Conservation (phyloP, 1,139 yeast genomes). For the Tardiomyces digboiensis region DNA sequence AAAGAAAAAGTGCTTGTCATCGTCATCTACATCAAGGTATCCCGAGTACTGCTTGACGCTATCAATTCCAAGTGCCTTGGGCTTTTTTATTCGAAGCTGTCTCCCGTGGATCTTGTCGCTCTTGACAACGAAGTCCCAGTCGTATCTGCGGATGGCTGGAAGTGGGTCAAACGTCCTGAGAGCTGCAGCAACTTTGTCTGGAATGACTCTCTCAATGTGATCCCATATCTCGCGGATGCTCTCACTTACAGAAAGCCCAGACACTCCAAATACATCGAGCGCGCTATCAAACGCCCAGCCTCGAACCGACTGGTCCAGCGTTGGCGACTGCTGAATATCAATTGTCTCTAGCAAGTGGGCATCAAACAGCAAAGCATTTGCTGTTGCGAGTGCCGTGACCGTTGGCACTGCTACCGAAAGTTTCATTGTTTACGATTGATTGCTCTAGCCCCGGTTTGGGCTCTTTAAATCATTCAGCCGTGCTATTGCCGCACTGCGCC, state of each 20-base stretch:
- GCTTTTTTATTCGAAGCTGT: conserved; percentile 22
- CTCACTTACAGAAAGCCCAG: background rate
- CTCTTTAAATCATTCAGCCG: background rate
- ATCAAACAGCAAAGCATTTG: background rate
- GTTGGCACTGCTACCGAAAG: background rate
- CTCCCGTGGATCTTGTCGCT: conserved; percentile 5
- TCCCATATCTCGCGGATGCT: background rate
- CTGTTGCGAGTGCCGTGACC: background rate
- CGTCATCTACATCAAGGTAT: conserved; percentile 61
- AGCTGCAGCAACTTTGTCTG: background rate
- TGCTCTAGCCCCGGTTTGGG: background rate
- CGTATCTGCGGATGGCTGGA: conserved; percentile 6
- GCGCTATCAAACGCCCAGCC: background rate
- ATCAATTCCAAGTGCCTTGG: conserved; percentile 53
- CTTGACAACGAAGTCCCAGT: conserved; percentile 8
- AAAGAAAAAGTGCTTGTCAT: conserved; percentile 79
- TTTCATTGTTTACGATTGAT: background rate
- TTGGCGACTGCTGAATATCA: background rate
- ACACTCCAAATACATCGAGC: background rate
- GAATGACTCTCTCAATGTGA: background rate
- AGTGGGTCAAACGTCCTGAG: background rate
- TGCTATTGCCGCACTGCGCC: background rate
- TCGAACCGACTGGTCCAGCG: background rate
- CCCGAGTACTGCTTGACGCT: conserved; percentile 54
- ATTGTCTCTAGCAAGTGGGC: background rate